Conservation (phyloP, 768 basidiomycete species). For the Mycena maculata region DNA sequence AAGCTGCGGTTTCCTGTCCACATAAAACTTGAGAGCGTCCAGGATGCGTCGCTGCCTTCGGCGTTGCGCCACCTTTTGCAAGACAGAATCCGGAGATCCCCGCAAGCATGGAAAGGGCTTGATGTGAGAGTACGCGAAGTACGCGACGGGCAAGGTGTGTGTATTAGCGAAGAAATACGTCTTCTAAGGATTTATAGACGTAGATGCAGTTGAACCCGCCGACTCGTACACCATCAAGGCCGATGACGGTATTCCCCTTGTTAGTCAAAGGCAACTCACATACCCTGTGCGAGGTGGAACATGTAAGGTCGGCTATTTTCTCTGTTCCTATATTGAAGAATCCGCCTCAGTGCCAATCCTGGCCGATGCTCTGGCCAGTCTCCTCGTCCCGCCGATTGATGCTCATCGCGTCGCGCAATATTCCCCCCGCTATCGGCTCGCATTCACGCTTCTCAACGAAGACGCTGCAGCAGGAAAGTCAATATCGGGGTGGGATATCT, state of each 20-base stretch:
- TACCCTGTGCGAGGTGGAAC: constrained; percentile 42
- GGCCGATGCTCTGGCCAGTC: constrained; percentile 46
- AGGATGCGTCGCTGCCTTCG: constrained; percentile 23
- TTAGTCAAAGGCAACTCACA: constrained; percentile 44
- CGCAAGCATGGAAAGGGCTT: constrained; percentile 57
- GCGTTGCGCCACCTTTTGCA: constrained; percentile 40
- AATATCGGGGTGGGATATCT: constrained; percentile 79
- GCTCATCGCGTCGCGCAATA: constrained; percentile 75
- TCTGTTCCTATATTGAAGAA: neutral
- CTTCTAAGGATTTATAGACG: neutral
- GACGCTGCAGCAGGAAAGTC: constrained; percentile 76
- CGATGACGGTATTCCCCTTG: constrained; percentile 30
- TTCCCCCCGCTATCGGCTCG: constrained; percentile 82
- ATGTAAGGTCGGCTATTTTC: constrained; percentile 31
- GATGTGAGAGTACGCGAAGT: constrained; percentile 50
- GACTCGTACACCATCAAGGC: constrained; percentile 40
- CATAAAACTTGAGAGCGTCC: constrained; percentile 50
- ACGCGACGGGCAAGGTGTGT: constrained; percentile 50
- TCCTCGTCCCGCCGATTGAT: constrained; percentile 52
- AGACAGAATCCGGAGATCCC: constrained; percentile 39
- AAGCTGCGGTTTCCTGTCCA: constrained; percentile 60
- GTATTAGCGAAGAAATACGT: neutral
- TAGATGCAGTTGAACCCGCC: constrained; percentile 24
- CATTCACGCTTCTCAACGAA: constrained; percentile 95
- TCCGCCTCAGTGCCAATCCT: constrained; percentile 39